A percentile compares a stretch with the other conserved stretches of the same genome.
phyloP scores from a whole-genome alignment of 306 rosid species.

The Ammopiptanthus mongolicus region DNA sequence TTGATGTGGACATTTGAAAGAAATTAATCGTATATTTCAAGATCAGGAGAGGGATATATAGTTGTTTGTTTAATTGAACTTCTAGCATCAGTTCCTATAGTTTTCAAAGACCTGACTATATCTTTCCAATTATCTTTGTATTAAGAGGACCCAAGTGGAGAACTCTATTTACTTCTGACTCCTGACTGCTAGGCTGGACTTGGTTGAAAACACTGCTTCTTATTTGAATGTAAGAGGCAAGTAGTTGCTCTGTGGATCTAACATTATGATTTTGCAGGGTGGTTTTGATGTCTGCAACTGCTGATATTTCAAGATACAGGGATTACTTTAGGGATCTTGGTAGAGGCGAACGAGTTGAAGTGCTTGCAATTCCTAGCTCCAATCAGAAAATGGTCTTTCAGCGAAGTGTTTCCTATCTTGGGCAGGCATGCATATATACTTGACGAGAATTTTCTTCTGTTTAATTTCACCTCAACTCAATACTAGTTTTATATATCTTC shows the following conservation, averaged over 20 bases:
- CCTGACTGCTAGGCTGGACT: background rate
- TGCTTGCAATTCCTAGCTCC: constrained; percentile 71
- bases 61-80: background rate
- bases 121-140: background rate
- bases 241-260: constrained; percentile 19
- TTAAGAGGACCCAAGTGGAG: background rate
- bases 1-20: constrained; percentile 9
- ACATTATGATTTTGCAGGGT: constrained; percentile 49
- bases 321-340: constrained; percentile 86
- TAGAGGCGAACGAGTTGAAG: constrained; percentile 86
- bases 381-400: constrained; percentile 49
- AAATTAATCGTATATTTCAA: background rate
- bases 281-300: constrained; percentile 95
- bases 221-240: background rate
- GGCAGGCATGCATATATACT: constrained; percentile 49
- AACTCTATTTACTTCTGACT: background rate
- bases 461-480: background rate
- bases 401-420: constrained; percentile 64
- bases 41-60: background rate
- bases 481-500: constrained; percentile 7
- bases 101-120: background rate
- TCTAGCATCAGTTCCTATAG: background rate
- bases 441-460: background rate
- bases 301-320: constrained; percentile 70
- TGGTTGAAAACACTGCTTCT: background rate